These are phyloP conservation scores for Escovopsis weberi DNA, from an alignment of 2,329 filamentous ascomycete genomes.

Conservation along the genomic window DNA sequence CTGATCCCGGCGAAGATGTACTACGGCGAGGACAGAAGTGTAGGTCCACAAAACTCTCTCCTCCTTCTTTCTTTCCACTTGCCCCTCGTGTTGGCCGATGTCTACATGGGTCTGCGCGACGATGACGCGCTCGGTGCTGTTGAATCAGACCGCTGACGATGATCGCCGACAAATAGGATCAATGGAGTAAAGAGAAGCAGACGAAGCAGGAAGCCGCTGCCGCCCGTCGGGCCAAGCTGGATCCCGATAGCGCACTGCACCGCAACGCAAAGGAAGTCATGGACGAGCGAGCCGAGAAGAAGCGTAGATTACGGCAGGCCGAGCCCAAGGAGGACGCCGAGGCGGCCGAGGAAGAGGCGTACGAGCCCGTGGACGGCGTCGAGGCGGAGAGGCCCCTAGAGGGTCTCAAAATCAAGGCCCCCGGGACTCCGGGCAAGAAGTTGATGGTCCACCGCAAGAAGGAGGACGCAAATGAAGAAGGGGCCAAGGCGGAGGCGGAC, in stretches of 20 bases:
- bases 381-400: constrained; percentile 48
- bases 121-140: background rate
- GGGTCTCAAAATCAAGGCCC: constrained; percentile 38
- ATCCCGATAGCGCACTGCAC: constrained; percentile 73
- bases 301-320: constrained; percentile 62
- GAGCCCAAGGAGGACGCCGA: constrained; percentile 29
- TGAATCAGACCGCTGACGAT: background rate
- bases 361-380: constrained; percentile 36
- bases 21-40: constrained; percentile 72
- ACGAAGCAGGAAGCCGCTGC: constrained; percentile 76
- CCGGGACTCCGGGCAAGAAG: constrained; percentile 40
- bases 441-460: constrained; percentile 14
- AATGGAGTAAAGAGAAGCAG: constrained; percentile 92
- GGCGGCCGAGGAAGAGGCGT: constrained; percentile 26
- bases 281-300: constrained; percentile 64
- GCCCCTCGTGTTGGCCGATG: no score
- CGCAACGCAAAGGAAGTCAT: constrained; percentile 79
- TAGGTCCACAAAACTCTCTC: constrained; percentile 32
- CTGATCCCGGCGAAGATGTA: constrained; percentile 84
- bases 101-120: no score
- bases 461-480: background rate
- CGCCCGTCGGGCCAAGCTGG: constrained; percentile 76
- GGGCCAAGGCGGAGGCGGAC: constrained; percentile 25
- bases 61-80: background rate
- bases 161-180: constrained; percentile 42